Evolutionary conservation across 768 basidiomycete species (phyloP).

Genomic region (Xerocomus brunneocitrinus): DNA sequence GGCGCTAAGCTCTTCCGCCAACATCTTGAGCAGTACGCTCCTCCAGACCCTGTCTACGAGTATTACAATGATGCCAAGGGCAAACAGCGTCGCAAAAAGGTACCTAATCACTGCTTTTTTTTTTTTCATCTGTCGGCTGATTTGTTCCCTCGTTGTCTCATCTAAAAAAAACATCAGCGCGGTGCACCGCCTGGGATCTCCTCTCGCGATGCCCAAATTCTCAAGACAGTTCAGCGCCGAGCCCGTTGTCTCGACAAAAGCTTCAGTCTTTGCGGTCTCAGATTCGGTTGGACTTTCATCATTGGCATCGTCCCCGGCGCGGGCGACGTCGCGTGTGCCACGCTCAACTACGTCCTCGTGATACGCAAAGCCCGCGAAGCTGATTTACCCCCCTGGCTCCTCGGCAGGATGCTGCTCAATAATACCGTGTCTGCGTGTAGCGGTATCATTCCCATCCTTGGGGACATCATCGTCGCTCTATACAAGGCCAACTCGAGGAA

Average conservation of each 20-base stretch:
- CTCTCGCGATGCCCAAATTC: conserved; percentile 65
- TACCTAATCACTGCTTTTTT: conserved; percentile 24
- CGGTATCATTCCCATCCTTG: conserved; percentile 67
- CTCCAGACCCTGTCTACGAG: conserved; percentile 71
- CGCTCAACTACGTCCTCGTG: conserved; percentile 72
- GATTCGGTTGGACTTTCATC: conserved; percentile 84
- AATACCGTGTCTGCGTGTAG: conserved; percentile 63
- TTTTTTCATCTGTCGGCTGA: too few species aligned
- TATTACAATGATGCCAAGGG: conserved; percentile 27
- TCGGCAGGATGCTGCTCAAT: conserved; percentile 71
- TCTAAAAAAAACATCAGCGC: conserved; percentile 39
- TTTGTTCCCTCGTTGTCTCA: not conserved
- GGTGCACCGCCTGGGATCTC: conserved; percentile 73
- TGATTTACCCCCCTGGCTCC: conserved; percentile 65
- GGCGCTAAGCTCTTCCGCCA: conserved; percentile 59
- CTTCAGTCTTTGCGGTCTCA: conserved; percentile 71
- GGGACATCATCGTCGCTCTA: conserved; percentile 70
- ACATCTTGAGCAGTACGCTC: conserved; percentile 63
- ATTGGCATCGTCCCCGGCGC: conserved; percentile 70
- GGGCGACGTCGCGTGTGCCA: conserved; percentile 60
- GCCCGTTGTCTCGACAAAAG: conserved; percentile 89
- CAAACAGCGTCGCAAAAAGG: conserved; percentile 30
- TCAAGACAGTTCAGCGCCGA: conserved; percentile 68
- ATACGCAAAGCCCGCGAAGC: conserved; percentile 71
- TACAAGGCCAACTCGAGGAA: conserved; percentile 91